Conservation (phyloP, 257 asterid genomes). For the Lithospermum erythrorhizon region DNA sequence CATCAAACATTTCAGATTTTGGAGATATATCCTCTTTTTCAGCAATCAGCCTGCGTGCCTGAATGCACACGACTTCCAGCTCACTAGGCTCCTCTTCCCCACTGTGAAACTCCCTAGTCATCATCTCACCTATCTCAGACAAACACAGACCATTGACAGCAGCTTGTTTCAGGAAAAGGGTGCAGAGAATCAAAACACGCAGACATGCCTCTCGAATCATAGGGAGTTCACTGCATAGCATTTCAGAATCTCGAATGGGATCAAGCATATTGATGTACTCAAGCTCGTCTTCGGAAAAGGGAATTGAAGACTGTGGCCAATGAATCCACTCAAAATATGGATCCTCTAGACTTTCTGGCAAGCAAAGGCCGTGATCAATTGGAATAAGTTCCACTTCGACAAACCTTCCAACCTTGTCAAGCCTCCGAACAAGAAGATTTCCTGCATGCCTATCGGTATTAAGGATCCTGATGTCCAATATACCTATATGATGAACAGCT, state of each 20-base stretch:
- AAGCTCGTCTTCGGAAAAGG: conserved; percentile 88
- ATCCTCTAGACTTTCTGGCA: too few species aligned
- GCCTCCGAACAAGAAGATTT: too few species aligned
- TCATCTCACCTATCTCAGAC: conserved; percentile 97
- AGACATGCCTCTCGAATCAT: conserved; percentile 92
- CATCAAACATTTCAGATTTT: conserved; percentile 27
- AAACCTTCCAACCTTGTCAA: too few species aligned
- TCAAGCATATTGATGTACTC: conserved; percentile 66
- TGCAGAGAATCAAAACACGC: conserved; percentile 66
- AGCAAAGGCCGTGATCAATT: too few species aligned
- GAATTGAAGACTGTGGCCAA: conserved; percentile 99
- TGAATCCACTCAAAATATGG: conserved; percentile 15
- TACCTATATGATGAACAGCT: conserved; percentile 88
- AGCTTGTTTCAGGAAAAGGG: conserved; percentile 79
- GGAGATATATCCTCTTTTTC: conserved; percentile 45
- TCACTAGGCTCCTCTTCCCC: conserved; percentile 27
- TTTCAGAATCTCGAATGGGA: conserved; percentile 59
- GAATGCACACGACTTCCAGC: conserved; percentile 79
- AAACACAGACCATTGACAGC: conserved; percentile 75
- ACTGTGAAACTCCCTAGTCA: conserved; percentile 78
- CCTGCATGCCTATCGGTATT: too few species aligned
- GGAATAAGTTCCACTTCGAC: too few species aligned
- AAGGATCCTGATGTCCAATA: conserved; percentile 56
- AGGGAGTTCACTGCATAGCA: conserved; percentile 78
- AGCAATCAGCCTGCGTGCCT: conserved; percentile 55